Conservation (phyloP, 108 stramenopile species). For the Craspedostauros australis region DNA sequence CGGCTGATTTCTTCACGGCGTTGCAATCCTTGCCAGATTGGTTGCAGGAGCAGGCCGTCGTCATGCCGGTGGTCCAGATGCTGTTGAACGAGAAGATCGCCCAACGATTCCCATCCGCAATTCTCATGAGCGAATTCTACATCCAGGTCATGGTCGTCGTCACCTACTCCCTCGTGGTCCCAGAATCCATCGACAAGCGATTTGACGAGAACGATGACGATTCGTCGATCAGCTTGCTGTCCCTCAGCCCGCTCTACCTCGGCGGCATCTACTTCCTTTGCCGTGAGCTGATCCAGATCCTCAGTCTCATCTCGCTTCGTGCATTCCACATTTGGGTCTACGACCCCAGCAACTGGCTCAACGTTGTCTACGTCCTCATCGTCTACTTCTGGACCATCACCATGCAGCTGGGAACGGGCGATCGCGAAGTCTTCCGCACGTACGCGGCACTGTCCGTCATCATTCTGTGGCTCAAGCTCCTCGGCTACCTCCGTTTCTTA, state of each 20-base stretch:
- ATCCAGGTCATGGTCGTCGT: constrained; percentile 18
- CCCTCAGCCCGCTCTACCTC: constrained; percentile 32
- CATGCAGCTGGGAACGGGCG: constrained; percentile 33
- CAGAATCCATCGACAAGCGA: constrained; percentile 16
- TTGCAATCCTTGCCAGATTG: constrained; percentile 61
- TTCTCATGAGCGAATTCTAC: constrained; percentile 45
- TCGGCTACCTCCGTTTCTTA: constrained; percentile 34
- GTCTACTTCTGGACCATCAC: constrained; percentile 40
- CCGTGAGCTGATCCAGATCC: constrained; percentile 53
- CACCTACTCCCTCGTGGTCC: constrained; percentile 2
- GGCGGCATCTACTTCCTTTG: constrained; percentile 52
- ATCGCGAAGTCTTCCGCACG: constrained; percentile 19
- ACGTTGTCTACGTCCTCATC: constrained; percentile 37
- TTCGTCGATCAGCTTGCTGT: constrained; percentile 7
- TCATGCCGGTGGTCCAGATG: constrained; percentile 47
- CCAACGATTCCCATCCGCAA: constrained; percentile 54
- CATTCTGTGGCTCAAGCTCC: constrained; percentile 33
- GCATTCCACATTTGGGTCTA: constrained; percentile 43
- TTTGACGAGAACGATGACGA: constrained; percentile 17
- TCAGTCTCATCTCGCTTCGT: constrained; percentile 42
- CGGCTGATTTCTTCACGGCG: constrained; percentile 69
- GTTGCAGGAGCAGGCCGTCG: constrained; percentile 57
- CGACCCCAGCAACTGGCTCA: constrained; percentile 60
- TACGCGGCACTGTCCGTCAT: constrained; percentile 22
- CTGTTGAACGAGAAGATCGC: constrained; percentile 64